phyloP scores from a whole-genome alignment of 2,329 filamentous ascomycete species.

The Fusarium mangiferae region DNA sequence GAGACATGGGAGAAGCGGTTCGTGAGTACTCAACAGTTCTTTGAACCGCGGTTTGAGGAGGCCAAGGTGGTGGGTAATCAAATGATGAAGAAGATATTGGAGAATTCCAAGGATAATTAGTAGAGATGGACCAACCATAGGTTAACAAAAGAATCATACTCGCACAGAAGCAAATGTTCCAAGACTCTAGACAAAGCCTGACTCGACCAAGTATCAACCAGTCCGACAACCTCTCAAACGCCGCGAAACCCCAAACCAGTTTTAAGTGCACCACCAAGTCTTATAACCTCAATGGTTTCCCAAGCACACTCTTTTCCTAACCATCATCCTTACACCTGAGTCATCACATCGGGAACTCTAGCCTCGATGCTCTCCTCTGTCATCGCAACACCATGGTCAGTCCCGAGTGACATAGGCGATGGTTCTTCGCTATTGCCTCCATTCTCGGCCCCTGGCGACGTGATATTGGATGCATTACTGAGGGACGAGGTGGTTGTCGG shows the following conservation, averaged over 20 bases:
- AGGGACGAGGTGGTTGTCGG: background rate
- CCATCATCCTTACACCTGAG: conserved; percentile 38
- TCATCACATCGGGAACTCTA: conserved; percentile 57
- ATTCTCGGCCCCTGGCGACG: background rate
- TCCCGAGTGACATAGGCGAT: conserved; percentile 52
- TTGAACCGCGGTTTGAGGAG: conserved; percentile 88
- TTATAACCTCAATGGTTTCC: background rate
- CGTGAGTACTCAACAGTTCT: conserved; percentile 88
- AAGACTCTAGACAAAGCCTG: conserved; percentile 11
- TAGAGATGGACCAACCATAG: background rate
- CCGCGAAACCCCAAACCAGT: background rate
- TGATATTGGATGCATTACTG: background rate
- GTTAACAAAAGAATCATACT: conserved; percentile 1
- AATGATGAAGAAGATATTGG: conserved; percentile 96
- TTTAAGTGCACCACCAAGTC: background rate
- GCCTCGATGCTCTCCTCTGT: conserved; percentile 65
- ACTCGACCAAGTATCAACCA: background rate
- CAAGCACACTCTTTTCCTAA: background rate
- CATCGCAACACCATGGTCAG: conserved; percentile 64
- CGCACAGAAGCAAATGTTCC: conserved; percentile 1
- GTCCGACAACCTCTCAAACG: background rate
- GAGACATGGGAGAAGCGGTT: conserved; percentile 94
- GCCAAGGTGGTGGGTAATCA: conserved; percentile 90
- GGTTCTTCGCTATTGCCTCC: conserved; percentile 9
- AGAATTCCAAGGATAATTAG: conserved; percentile 69